Evolutionary conservation across 176 grass and related monocot genomes (phyloP).

Genomic region (Ensete glaucum): DNA sequence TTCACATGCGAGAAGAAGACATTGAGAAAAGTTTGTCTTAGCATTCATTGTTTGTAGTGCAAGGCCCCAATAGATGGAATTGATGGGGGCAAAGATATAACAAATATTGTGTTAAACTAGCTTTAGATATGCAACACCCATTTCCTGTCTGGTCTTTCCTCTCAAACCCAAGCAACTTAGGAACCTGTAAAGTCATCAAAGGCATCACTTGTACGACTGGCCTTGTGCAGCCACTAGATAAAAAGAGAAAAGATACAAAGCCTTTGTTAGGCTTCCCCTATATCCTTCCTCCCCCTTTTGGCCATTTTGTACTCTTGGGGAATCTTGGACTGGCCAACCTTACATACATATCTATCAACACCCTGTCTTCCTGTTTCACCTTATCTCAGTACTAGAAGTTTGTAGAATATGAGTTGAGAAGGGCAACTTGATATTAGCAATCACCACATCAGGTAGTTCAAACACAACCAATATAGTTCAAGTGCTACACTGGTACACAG

Average conservation of each 20-base stretch:
- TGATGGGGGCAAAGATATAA: too few species aligned
- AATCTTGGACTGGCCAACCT: background rate
- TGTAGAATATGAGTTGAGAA: background rate
- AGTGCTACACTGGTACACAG: too few species aligned
- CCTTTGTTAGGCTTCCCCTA: background rate
- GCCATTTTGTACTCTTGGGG: background rate
- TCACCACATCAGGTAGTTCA: background rate
- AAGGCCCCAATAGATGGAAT: background rate
- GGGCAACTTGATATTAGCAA: background rate
- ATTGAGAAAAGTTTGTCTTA: background rate
- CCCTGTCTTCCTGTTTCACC: background rate
- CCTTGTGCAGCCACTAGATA: background rate
- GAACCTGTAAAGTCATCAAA: background rate
- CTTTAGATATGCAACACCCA: constrained; percentile 2
- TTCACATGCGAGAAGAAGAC: background rate
- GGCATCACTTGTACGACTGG: background rate
- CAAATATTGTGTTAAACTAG: background rate
- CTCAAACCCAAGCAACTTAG: background rate
- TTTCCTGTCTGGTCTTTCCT: background rate
- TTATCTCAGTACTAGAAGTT: background rate
- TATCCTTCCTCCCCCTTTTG: background rate
- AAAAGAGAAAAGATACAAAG: background rate
- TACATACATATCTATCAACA: background rate
- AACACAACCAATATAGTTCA: too few species aligned
- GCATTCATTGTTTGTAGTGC: background rate